These are phyloP conservation scores for Fusarium clavum DNA, from an alignment of 2,329 filamentous ascomycete genomes.

Conservation along the genomic window DNA sequence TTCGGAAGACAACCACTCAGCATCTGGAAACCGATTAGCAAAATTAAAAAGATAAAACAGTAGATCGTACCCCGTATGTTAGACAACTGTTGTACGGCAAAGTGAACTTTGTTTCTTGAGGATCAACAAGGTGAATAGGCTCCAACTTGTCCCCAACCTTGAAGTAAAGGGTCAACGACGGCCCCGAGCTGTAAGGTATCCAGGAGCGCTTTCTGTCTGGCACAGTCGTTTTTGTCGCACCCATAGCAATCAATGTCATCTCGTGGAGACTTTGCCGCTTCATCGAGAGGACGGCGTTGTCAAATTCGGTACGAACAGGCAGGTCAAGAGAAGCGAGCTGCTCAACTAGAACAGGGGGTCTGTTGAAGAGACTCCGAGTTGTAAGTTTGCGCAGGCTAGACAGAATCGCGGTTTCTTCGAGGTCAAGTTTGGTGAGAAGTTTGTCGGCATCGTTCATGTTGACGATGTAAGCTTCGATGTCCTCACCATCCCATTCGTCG, in stretches of 20 bases:
- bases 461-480: background rate
- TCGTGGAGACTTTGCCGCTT: background rate
- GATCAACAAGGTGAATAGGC: background rate
- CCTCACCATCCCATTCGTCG: background rate
- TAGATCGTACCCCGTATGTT: no score
- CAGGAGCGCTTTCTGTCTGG: fast-evolving
- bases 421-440: background rate
- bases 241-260: background rate
- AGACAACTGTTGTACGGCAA: background rate
- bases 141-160: background rate
- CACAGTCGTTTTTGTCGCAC: fast-evolving
- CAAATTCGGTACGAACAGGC: fast-evolving
- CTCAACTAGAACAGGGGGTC: background rate
- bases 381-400: background rate
- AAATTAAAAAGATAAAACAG: no score
- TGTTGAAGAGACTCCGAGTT: background rate
- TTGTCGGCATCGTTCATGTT: background rate
- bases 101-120: fast-evolving
- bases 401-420: background rate
- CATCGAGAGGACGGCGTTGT: background rate
- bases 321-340: background rate
- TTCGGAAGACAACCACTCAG: no score
- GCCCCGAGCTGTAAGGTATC: background rate
- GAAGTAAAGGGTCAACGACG: background rate
- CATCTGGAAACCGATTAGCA: no score